Evolutionary conservation across 345 rosid genomes (phyloP).

Genomic region (Orychophragmus violaceus): DNA sequence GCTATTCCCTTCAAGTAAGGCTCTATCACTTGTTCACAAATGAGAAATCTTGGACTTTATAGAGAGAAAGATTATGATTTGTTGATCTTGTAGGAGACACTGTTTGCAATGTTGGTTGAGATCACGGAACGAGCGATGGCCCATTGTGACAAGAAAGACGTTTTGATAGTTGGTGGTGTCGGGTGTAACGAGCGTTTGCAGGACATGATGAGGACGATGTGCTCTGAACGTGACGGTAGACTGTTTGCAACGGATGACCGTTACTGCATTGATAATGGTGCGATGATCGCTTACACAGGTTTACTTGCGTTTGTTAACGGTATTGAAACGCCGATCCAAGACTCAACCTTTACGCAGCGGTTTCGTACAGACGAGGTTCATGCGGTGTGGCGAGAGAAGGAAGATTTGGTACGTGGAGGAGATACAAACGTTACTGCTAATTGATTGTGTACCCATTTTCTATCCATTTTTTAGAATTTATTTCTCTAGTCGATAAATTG

Average conservation of each 20-base stretch:
- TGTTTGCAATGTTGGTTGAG: conserved; percentile 94
- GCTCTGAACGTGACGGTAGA: conserved; percentile 77
- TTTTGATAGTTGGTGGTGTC: conserved; percentile 89
- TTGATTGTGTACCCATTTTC: background rate
- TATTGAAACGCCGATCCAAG: conserved; percentile 58
- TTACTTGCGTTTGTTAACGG: conserved; percentile 74
- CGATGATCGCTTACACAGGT: conserved; percentile 96
- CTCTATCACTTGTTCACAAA: background rate
- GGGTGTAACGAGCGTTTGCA: conserved; percentile 93
- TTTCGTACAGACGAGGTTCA: conserved; percentile 92
- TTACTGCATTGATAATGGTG: conserved; percentile 91
- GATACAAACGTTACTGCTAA: background rate
- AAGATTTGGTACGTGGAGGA: conserved; percentile 17
- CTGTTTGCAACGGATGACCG: conserved; percentile 84
- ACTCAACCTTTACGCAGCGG: conserved; percentile 82
- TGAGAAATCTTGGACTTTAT: too few relatives aligned
- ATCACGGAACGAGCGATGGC: conserved; percentile 97
- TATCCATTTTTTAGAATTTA: background rate
- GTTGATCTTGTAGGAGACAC: conserved; percentile 50
- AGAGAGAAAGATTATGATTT: background rate
- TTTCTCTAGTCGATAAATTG: background rate
- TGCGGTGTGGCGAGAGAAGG: conserved; percentile 77
- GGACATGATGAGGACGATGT: conserved; percentile 94
- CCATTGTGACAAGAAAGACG: conserved; percentile 81
- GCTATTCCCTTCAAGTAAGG: conserved; percentile 86